A percentile compares a stretch with the other conserved stretches of the same genome.
These are phyloP conservation scores for Corynascus novoguineensis DNA, from an alignment of 495 filamentous ascomycete genomes.

Conservation along the genomic window DNA sequence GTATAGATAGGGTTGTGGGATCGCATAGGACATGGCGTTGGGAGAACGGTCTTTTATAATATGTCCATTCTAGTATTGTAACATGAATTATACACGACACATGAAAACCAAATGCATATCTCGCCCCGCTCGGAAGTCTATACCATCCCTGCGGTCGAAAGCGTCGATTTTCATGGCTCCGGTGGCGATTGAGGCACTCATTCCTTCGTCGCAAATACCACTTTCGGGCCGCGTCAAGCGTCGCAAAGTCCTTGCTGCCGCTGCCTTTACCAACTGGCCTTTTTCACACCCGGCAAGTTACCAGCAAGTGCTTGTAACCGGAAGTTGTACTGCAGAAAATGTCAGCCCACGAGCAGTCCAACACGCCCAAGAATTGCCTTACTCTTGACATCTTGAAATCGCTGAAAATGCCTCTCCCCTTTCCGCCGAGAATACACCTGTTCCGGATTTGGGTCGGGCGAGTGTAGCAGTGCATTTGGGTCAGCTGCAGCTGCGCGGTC, in stretches of 20 bases:
- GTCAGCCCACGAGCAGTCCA: constrained; percentile 27
- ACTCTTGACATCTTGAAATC: constrained; percentile 91
- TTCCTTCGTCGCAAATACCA: neutral
- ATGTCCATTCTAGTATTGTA: constrained; percentile 25
- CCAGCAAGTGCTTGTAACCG: constrained; percentile 82
- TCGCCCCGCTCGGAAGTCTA: neutral
- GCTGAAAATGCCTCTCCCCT: constrained; percentile 74
- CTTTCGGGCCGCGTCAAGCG: neutral
- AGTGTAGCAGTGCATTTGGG: constrained; percentile 93
- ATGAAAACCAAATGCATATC: constrained; percentile 6
- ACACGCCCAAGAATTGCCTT: constrained; percentile 33
- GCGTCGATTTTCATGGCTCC: neutral
- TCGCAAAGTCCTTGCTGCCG: neutral
- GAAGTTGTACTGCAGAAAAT: constrained; percentile 75
- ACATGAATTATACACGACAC: constrained; percentile 22
- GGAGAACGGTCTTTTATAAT: neutral
- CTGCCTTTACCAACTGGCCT: constrained; percentile 81
- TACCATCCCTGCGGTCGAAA: neutral
- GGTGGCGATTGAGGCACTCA: neutral
- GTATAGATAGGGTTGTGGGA: constrained; percentile 6
- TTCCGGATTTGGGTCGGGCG: constrained; percentile 89
- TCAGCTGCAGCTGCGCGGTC: constrained; percentile 85
- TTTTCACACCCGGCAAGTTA: constrained; percentile 85
- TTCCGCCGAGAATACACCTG: constrained; percentile 83
- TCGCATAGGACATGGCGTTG: constrained; percentile 19